phyloP scores from a whole-genome alignment of 1,284 basidiomycete genomes.

The Fomitopsis palustris region DNA sequence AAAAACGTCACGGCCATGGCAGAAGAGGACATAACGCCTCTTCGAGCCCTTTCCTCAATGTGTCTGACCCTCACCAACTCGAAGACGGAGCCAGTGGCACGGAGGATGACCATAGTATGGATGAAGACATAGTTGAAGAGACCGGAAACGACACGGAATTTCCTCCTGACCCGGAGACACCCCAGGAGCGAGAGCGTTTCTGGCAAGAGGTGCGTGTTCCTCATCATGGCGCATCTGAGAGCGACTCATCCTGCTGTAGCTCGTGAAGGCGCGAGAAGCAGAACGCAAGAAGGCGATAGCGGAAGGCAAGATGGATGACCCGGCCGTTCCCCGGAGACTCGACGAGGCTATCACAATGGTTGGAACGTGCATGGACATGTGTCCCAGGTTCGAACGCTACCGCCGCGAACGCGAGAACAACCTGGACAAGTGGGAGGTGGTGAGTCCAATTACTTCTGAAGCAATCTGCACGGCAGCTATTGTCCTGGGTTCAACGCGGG shows the following conservation, averaged over 20 bases:
- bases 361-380: conserved; percentile 93
- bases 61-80: conserved; percentile 16
- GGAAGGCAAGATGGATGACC: conserved; percentile 86
- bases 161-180: conserved; percentile 39
- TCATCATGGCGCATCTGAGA: conserved; percentile 11
- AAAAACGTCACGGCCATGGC: conserved; percentile 29
- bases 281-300: conserved; percentile 80
- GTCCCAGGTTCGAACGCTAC: conserved; percentile 90
- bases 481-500: too few species aligned
- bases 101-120: conserved; percentile 27
- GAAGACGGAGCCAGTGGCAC: conserved; percentile 19
- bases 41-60: conserved; percentile 14
- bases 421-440: conserved; percentile 84
- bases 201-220: conserved; percentile 58
- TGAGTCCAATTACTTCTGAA: conserved; percentile 35
- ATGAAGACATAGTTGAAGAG: conserved; percentile 26
- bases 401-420: conserved; percentile 89
- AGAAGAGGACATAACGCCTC: conserved; percentile 6
- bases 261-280: conserved; percentile 68
- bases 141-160: conserved; percentile 23
- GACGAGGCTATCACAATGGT: conserved; percentile 88
- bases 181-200: conserved; percentile 59
- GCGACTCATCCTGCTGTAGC: conserved; percentile 35
- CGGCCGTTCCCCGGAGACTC: conserved; percentile 71
- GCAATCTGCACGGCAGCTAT: neutral